phyloP scores from a whole-genome alignment of 495 filamentous ascomycete genomes.

The Lindgomyces ingoldianus region DNA sequence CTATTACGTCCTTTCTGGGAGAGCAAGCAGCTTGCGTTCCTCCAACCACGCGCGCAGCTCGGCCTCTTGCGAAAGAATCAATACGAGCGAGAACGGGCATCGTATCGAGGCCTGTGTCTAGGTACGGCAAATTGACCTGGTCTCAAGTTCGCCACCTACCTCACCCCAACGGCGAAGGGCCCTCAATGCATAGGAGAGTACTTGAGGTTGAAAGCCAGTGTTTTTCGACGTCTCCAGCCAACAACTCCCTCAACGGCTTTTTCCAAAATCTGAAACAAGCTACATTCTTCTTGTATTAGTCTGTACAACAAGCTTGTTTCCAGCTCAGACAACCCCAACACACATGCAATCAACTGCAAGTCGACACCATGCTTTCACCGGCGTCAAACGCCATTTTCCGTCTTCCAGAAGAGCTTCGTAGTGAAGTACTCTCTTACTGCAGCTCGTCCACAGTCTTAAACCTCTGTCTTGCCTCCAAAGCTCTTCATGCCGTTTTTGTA shows the following conservation, averaged over 20 bases:
- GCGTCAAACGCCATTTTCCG: background rate
- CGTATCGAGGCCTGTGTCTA: background rate
- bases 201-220: no score
- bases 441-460: conserved; percentile 4
- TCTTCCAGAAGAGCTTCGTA: conserved; percentile 20
- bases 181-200: background rate
- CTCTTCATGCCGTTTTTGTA: background rate
- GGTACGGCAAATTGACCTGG: background rate
- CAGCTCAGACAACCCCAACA: no score
- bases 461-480: conserved; percentile 4
- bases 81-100: background rate
- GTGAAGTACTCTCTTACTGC: conserved; percentile 1
- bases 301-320: background rate
- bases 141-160: background rate
- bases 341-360: background rate
- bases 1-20: no score
- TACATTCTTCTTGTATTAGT: background rate
- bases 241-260: background rate
- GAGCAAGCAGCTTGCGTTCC: no score
- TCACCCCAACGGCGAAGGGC: background rate
- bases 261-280: background rate
- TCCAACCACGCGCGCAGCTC: background rate
- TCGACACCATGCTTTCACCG: background rate
- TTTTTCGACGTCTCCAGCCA: no score
- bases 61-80: background rate